Evolutionary conservation across 164 flowering plant species (phyloP), one percentile per base, ranked within the genome.

Genomic region (Brasenia schreberi): DNA sequence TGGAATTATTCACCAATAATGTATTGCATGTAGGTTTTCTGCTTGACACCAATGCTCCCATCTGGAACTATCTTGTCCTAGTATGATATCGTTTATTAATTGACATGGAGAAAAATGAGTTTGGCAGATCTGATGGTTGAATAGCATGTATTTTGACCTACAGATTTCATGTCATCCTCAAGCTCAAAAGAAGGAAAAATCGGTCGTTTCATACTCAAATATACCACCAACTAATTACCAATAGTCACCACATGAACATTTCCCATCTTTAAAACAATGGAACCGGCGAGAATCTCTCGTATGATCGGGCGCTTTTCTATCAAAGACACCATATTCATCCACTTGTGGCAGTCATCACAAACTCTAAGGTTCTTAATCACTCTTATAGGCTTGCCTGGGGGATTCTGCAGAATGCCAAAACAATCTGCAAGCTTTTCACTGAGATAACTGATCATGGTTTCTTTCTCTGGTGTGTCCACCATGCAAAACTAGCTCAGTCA

Each of bases 381-480:
- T 69, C 77, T 67, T 59, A 77, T 75, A 19, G 69, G 63, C 58
- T 65, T 74, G 59, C 66, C 66, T 6, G 14, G 52, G 62, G 64
- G 65, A 42, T 43, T 64, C 18, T 65, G 70, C 42, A 77, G 67
- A 10, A 77, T 68, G 43, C 76, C 71, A 18, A 77, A 77, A 0
- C 73, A 72, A 16, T 75, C 77, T 1, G 80, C 80, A 62, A 78
- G 53, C 66, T 75, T 77, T 63, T 77, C 78, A 42, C 80, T 75
- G 62, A 72, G 80, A 70, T 66, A 72, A 43, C 73, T 70, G 6
- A 78, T 62, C 16, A 72, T 73, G 5, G 69, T 71, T 71, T 75
- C 77, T 65, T 78, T 78, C 27, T 78, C 73, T 12, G 9, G 23
- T 52, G 70, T 73, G 16, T 73, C 78, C 45, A 70, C 70, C 77